These are phyloP conservation scores for Metschnikowia reukaufii DNA, from an alignment of 805 yeast genomes.

Conservation along the genomic window DNA sequence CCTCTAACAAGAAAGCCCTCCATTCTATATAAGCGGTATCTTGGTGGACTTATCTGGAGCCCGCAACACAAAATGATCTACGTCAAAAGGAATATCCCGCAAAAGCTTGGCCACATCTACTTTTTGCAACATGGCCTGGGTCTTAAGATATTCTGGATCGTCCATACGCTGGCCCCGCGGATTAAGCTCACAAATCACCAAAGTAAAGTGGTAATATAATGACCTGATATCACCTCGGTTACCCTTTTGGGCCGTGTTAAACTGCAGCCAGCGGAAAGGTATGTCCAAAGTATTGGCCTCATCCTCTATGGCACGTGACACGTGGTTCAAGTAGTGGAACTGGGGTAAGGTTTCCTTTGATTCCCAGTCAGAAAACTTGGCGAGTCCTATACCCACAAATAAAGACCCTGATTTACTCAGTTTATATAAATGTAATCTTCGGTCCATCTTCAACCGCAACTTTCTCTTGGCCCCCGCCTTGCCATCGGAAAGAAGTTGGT, in stretches of 20 bases:
- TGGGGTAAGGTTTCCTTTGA: background rate
- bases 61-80: constrained; percentile 4
- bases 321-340: constrained; percentile 10
- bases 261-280: constrained; percentile 10
- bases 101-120: constrained; percentile 3
- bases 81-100: constrained; percentile 2
- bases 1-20: too few species aligned
- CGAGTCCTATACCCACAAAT: constrained; percentile 17
- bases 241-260: constrained; percentile 2
- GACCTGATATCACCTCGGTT: background rate
- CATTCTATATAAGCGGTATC: constrained; percentile 1
- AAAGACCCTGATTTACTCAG: constrained; percentile 10
- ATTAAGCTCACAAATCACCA: constrained; percentile 17
- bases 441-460: constrained; percentile 4
- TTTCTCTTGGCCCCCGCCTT: background rate
- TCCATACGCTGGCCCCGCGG: constrained; percentile 6
- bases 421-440: constrained; percentile 5
- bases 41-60: background rate
- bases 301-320: constrained; percentile 13
- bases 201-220: constrained; percentile 17
- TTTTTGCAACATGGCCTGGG: background rate
- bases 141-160: background rate
- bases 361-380: constrained; percentile 5
- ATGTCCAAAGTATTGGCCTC: constrained; percentile 13
- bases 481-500: constrained; percentile 5